Conservation (phyloP, 192 early-diverging fungal species). For the Entomortierella beljakovae region DNA sequence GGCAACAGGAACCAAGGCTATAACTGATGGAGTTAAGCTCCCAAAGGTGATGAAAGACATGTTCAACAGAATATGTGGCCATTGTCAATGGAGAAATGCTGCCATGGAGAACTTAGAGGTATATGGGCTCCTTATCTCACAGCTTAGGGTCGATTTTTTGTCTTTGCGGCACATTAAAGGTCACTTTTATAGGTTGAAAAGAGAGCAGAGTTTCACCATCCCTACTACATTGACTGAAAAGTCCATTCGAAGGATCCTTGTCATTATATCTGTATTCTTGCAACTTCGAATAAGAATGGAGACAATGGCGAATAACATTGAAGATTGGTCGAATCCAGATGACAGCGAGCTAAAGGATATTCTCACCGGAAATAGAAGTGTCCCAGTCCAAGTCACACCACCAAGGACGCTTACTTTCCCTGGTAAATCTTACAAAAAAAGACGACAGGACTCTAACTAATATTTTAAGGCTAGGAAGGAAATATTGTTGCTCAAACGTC, state of each 20-base stretch:
- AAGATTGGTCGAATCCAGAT: no score
- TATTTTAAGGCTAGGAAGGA: no score
- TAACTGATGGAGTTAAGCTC: background rate
- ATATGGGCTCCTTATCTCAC: background rate
- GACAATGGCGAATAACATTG: no score
- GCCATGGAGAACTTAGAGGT: background rate
- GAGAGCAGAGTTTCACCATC: background rate
- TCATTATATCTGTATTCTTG: background rate
- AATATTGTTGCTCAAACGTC: no score
- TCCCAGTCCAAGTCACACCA: no score
- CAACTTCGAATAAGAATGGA: background rate
- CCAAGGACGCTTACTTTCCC: no score
- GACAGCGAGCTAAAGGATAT: no score
- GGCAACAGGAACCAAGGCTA: background rate
- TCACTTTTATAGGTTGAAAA: background rate
- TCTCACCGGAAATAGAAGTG: no score
- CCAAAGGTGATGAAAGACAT: background rate
- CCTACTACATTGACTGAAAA: background rate
- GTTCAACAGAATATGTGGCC: background rate
- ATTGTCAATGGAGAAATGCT: background rate
- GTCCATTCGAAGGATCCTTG: background rate
- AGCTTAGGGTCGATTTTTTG: background rate
- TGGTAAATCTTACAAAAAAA: no score
- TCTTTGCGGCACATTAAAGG: background rate
- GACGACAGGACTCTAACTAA: no score